Evolutionary conservation across 192 early-diverging fungal genomes (phyloP).

Genomic region (Podila verticillata): DNA sequence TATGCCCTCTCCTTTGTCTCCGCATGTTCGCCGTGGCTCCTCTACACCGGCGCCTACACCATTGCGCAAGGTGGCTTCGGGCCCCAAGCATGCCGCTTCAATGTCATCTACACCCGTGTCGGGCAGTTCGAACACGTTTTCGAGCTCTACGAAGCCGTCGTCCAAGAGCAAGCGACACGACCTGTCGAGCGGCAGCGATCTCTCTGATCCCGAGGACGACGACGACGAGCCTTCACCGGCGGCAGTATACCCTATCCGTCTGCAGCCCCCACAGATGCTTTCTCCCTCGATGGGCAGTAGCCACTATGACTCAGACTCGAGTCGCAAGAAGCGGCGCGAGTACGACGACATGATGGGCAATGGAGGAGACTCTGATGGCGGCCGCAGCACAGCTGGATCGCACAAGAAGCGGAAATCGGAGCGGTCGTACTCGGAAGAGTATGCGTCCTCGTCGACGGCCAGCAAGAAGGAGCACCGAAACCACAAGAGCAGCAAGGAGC

Average conservation of each 20-base stretch:
- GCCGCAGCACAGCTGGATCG: slow-evolving; percentile 10
- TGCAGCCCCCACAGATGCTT: slow-evolving; percentile 36
- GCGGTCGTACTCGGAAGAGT: slow-evolving; percentile 35
- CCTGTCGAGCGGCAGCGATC: slow-evolving; percentile 33
- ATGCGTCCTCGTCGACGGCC: slow-evolving; percentile 24
- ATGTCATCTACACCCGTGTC: not conserved
- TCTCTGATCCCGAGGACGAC: slow-evolving; percentile 39
- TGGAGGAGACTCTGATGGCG: not conserved
- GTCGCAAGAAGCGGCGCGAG: slow-evolving; percentile 24
- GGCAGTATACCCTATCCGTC: slow-evolving; percentile 18
- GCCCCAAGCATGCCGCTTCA: not conserved
- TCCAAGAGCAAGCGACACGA: slow-evolving; percentile 11
- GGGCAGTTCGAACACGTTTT: not conserved
- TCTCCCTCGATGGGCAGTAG: slow-evolving; percentile 3
- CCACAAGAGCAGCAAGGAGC: slow-evolving; percentile 19
- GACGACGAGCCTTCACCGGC: slow-evolving; percentile 21
- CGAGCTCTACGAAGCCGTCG: slow-evolving; percentile 4
- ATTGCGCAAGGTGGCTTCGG: slow-evolving; percentile 29
- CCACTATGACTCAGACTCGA: slow-evolving; percentile 38
- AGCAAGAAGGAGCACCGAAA: slow-evolving; percentile 24
- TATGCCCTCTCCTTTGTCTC: not conserved
- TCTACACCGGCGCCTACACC: slow-evolving; percentile 29
- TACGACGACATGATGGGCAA: slow-evolving; percentile 3
- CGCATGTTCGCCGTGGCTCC: slow-evolving; percentile 21
- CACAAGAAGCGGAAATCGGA: slow-evolving; percentile 24